Evolutionary conservation across 345 rosid species (phyloP).

Genomic region (Camelina sativa): DNA sequence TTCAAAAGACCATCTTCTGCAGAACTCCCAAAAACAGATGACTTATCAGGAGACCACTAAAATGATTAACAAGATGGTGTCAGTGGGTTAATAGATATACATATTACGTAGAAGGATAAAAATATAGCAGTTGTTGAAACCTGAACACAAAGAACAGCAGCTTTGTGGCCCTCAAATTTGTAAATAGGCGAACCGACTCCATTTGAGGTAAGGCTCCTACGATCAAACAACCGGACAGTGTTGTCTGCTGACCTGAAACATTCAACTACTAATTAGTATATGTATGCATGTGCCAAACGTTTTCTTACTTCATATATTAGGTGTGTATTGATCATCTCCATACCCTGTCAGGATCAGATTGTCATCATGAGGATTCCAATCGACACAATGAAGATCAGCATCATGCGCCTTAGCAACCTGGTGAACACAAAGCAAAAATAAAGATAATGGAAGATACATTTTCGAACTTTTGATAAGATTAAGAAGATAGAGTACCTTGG

Average conservation of each 20-base stretch:
- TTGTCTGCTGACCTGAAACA: constrained; percentile 89
- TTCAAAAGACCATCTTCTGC: constrained; percentile 51
- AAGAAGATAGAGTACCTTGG: constrained; percentile 58
- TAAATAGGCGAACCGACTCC: constrained; percentile 76
- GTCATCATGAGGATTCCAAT: constrained; percentile 93
- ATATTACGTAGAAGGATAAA: not conserved
- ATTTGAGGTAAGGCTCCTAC: constrained; percentile 75
- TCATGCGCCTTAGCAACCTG: constrained; percentile 96
- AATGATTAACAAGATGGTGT: constrained; percentile 18
- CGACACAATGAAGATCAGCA: constrained; percentile 98
- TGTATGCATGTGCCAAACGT: not conserved
- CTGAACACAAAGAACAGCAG: constrained; percentile 94
- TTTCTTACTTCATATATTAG: constrained; percentile 3
- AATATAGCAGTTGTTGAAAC: constrained; percentile 39
- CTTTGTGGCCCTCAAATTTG: constrained; percentile 78
- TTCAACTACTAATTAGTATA: constrained; percentile 1
- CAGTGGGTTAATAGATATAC: not conserved
- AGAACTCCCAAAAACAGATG: constrained; percentile 48
- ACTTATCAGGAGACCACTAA: constrained; percentile 52
- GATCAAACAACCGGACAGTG: constrained; percentile 88
- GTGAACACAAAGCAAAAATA: constrained; percentile 16
- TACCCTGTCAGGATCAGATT: constrained; percentile 96
- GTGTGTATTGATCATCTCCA: constrained; percentile 12
- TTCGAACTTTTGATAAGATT: constrained; percentile 59
- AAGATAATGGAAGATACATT: constrained; percentile 44